Conservation (phyloP, 2,329 filamentous ascomycete genomes). For the Corinectria fuckeliana region DNA sequence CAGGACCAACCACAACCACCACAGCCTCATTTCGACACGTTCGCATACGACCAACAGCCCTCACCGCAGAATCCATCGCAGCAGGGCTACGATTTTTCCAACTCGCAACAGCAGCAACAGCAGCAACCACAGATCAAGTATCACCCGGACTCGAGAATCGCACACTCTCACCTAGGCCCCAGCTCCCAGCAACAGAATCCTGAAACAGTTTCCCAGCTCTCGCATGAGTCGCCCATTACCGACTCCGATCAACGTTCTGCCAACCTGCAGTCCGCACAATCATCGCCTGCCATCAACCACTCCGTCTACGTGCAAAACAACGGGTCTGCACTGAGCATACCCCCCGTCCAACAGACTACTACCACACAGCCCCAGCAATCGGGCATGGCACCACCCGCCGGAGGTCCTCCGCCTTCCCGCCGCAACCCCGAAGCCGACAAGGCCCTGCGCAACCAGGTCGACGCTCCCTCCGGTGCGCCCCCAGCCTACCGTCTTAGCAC, state of each 20-base stretch:
- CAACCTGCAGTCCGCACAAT: constrained; percentile 52
- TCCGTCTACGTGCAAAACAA: constrained; percentile 46
- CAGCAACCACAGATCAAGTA: constrained; percentile 14
- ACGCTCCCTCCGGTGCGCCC: constrained; percentile 54
- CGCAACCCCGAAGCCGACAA: constrained; percentile 59
- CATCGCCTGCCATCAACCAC: constrained; percentile 52
- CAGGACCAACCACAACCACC: constrained; percentile 49
- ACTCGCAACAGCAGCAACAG: constrained; percentile 48
- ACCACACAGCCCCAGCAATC: constrained; percentile 41
- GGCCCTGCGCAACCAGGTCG: constrained; percentile 49
- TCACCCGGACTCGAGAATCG: constrained; percentile 44
- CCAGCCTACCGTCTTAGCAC: constrained; percentile 61
- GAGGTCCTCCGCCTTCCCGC: constrained; percentile 51
- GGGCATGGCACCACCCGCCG: constrained; percentile 56
- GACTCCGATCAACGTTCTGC: constrained; percentile 55
- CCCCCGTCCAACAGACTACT: constrained; percentile 39
- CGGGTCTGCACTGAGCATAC: constrained; percentile 38
- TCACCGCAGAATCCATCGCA: constrained; percentile 32
- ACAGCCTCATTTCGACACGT: constrained; percentile 44
- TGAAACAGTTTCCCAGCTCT: constrained; percentile 68
- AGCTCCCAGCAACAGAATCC: constrained; percentile 51
- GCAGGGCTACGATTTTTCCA: constrained; percentile 35
- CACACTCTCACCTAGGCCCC: constrained; percentile 45
- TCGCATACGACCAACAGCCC: constrained; percentile 48
- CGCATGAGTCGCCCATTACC: constrained; percentile 63